Conservation (phyloP, 2,329 filamentous ascomycete genomes). For the Aspergillus candidus region DNA sequence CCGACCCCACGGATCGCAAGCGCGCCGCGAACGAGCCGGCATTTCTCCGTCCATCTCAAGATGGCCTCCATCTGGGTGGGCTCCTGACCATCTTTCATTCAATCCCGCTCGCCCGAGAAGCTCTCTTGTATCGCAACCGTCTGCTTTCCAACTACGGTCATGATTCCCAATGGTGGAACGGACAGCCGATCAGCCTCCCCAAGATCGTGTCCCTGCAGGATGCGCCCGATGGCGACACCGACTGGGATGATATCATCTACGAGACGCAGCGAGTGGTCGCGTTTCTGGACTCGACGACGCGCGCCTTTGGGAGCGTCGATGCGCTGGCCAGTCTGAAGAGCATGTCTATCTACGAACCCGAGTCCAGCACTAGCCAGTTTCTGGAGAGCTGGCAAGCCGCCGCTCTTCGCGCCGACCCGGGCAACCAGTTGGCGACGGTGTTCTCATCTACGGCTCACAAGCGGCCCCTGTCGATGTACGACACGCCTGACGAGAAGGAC, state of each 20-base stretch:
- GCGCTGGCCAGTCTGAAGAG: constrained; percentile 42
- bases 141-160: constrained; percentile 48
- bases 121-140: constrained; percentile 46
- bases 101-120: constrained; percentile 54
- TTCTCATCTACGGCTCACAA: constrained; percentile 45
- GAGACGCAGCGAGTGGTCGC: constrained; percentile 58
- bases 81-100: constrained; percentile 57
- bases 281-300: constrained; percentile 52
- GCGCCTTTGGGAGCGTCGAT: constrained; percentile 54
- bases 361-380: constrained; percentile 40
- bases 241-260: constrained; percentile 45
- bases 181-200: constrained; percentile 45
- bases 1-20: constrained; percentile 45
- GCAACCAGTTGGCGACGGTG: constrained; percentile 37
- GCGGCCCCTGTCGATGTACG: constrained; percentile 22
- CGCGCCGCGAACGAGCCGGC: constrained; percentile 47
- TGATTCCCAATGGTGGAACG: constrained; percentile 58
- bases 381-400: constrained; percentile 46
- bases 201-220: constrained; percentile 45
- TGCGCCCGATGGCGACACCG: constrained; percentile 25
- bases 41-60: constrained; percentile 52
- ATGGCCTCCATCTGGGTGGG: constrained; percentile 50
- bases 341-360: constrained; percentile 28
- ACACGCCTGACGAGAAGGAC: constrained; percentile 29
- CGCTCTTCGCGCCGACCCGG: constrained; percentile 37